Base-by-base conservation (phyloP, 257 asterid species). In the Solanum virginianum region DNA sequence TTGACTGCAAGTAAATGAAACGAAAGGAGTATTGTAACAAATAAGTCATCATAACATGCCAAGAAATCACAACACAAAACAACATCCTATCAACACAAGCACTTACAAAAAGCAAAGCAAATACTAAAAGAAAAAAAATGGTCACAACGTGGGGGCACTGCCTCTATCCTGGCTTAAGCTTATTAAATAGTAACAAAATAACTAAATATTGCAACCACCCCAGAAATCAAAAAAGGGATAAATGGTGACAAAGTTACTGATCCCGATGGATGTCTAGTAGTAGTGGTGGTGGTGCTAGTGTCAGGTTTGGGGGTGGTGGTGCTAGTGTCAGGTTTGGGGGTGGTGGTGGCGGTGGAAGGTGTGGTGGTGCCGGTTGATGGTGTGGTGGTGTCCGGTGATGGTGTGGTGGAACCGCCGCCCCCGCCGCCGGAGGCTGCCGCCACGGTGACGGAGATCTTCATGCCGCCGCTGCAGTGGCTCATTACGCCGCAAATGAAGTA, bases 391-490 rank as follows among this genome's bases (percentile, higher is more conserved):
- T 87, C 43, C 0, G 86, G 12, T 20, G 91, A n/a, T 2, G 91
- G 22, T 1, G 86, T 45, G 85, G 86, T 45, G 26, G 88, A 75
- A 68, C 49, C 16, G 49, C 82, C 51, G 32, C 70, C 56, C 5
- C 83, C 49, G 1, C 89, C 82, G 13, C 83, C 79, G 10, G 88
- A 84, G 2, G 88, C 82, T 8, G 84, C 83, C 5, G 86, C 87
- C 1, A 90, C 95, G 11, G 88, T 89, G 83, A 93, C 90, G 17
- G 91, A 39, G 2, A 94, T 90, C 90, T 91, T 94, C 97, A 92
- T 92, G 55, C 98, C 98, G 26, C 92, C 89, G 88, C 86, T 41
- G 65, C 98, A 94, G 62, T 94, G 98, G 85, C 97, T 93, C 22
- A 89, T 90, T 51, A 85, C 68, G 41, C 91, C 89, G 83, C 98